These are phyloP conservation scores for Magnolia sinica DNA, from an alignment of 164 flowering plant genomes.

Conservation along the genomic window DNA sequence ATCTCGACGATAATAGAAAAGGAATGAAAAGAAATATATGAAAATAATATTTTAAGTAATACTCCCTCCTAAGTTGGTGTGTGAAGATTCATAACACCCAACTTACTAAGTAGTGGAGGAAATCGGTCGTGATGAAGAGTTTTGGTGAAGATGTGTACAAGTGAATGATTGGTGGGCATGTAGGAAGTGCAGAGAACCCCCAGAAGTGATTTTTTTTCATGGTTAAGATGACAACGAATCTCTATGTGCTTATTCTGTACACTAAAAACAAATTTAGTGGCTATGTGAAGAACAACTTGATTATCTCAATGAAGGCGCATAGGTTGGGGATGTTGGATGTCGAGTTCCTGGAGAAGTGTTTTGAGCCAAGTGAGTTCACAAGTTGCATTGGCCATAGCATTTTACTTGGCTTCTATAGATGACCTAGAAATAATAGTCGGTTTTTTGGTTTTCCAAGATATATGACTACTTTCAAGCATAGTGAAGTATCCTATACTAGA, in stretches of 20 bases:
- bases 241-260: not conserved
- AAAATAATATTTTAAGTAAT: too few relatives aligned
- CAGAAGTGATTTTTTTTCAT: not conserved
- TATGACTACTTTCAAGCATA: not conserved
- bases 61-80: too few relatives aligned
- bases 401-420: not conserved
- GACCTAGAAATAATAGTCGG: not conserved
- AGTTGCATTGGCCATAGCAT: not conserved
- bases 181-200: not conserved
- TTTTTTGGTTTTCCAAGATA: not conserved
- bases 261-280: not conserved
- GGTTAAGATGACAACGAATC: not conserved
- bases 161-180: not conserved
- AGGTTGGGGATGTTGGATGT: not conserved
- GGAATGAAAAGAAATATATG: too few relatives aligned
- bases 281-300: not conserved
- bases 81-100: too few relatives aligned
- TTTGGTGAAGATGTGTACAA: not conserved
- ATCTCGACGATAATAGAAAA: too few relatives aligned
- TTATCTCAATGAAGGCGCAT: not conserved
- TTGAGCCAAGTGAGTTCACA: not conserved
- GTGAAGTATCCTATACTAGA: not conserved
- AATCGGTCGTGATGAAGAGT: not conserved
- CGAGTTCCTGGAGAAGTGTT: not conserved
- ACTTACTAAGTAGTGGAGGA: not conserved